These are phyloP conservation scores for Chaetomium strumarium DNA, from an alignment of 2,329 filamentous ascomycete genomes.

Conservation along the genomic window DNA sequence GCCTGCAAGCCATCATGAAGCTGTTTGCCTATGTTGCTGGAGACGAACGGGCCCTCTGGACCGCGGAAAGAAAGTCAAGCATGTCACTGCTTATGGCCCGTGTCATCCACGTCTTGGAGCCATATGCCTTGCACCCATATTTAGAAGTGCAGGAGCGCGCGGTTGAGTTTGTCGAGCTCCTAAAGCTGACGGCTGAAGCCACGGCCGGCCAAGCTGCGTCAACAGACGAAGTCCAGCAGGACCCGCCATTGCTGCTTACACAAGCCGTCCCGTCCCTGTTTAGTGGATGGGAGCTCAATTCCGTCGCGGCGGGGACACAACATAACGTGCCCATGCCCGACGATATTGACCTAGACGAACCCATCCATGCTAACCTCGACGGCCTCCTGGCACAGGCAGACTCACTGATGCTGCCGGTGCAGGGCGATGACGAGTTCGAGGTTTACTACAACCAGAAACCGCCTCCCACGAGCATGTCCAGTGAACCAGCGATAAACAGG, in stretches of 20 bases:
- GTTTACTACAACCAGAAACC: constrained; percentile 57
- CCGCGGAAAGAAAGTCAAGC: constrained; percentile 63
- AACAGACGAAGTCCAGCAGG: constrained; percentile 48
- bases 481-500: constrained; percentile 50
- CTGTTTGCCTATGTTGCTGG: constrained; percentile 69
- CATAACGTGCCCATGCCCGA: constrained; percentile 75
- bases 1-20: constrained; percentile 80
- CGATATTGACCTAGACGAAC: constrained; percentile 70
- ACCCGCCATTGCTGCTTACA: constrained; percentile 77
- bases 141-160: constrained; percentile 93
- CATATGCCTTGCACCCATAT: constrained; percentile 72
- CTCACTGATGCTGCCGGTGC: constrained; percentile 40
- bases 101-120: constrained; percentile 75
- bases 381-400: constrained; percentile 58
- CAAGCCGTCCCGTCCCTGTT: constrained; percentile 89
- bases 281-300: constrained; percentile 80
- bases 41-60: constrained; percentile 62
- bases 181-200: constrained; percentile 82
- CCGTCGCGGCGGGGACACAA: constrained; percentile 77
- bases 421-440: constrained; percentile 62
- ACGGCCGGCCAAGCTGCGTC: constrained; percentile 59
- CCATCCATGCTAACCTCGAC: constrained; percentile 71
- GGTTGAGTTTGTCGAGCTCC: constrained; percentile 84
- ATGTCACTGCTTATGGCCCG: constrained; percentile 73
- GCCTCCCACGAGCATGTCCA: constrained; percentile 44